Evolutionary conservation across 2,329 filamentous ascomycete species (phyloP), one percentile per base, ranked within the genome.

Genomic region (Apiospora malaysiana): DNA sequence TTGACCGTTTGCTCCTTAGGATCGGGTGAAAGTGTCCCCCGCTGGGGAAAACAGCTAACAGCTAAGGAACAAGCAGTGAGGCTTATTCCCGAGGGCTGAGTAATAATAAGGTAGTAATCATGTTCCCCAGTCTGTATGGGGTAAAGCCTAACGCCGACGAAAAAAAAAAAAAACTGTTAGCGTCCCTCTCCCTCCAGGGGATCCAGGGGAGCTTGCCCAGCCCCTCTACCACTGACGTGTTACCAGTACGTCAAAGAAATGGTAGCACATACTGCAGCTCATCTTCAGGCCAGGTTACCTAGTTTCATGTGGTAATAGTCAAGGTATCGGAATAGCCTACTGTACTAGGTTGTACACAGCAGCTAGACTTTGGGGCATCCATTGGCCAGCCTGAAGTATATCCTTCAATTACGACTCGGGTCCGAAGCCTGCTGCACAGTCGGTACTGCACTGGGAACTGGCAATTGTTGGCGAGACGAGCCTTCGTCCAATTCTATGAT

Each of bases 121-220:
- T 10, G 9, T 10, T 6, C 7, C 27, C 56, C 27, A 63, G 32
- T 63, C 56, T 18, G 9, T 40, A 40, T 63, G 14, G 23, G 32
- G 56, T 40, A 63, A 63, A 21, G 21, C 56, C 56, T 63, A 63
- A 63, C 56, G 56, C 56, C 56, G 56, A 63, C 23, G 27, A 32
- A 37, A 40, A 40, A 63, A 63, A 23, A 23, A 10, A 63, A 63
- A 23, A 23, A 10, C 23, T 18, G 12, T 40, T 63, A 63, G 56
- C 56, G 56, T 18, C 56, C 12, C 27, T 25, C n/a, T 27, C 16
- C n/a, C 14, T 40, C 10, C 37, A 40, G 49, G 25, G 25, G 47
- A 6, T n/a, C 3, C 25, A 32, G 14, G 23, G 32, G 32, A 6
- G 32, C 32, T 32, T 32, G 32, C 6, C 7, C 16, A 32, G 25